Evolutionary conservation across 768 basidiomycete genomes (phyloP), one percentile per base, ranked within the genome.

Genomic region (Phanerochaete sordida): DNA sequence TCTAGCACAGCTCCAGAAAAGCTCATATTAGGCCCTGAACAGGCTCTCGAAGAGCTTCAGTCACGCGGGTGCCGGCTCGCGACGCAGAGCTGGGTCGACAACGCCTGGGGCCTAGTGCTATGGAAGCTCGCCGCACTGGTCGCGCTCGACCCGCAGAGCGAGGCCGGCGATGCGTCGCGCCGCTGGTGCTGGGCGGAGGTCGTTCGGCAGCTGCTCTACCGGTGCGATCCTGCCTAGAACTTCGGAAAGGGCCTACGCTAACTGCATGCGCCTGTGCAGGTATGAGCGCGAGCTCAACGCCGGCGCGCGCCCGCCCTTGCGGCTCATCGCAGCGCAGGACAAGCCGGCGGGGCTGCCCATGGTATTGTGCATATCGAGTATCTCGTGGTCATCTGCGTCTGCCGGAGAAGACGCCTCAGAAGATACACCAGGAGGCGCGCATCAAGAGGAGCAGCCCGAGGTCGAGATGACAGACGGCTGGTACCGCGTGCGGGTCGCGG

Each of bases 381-480:
- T 98, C 37, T 73, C 23, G 9, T 26, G 23, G n/a, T 16, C 51
- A 5, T 6, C 16, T 19, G 48, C 24, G 11, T 28, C 48, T 16
- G 71, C 74, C 26, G 75, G 79, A 1, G 74, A 80, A 30, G 75
- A 76, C 72, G 21, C 65, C 75, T 4, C 66, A 73, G 27, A 75
- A 75, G 24, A 35, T 35, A 35, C 33, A 13, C 2, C 72, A 78
- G 39, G 19, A 4, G 39, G 5, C 39, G 19, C 39, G 39, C 33
- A 35, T 35, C 6, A 35, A 6, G 33, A 35, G 7, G 13, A n/a
- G n/a, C 65, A 43, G 39, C 82, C 87, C 0, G 83, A 86, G 63
- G 73, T 99, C 6, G 97, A 98, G 72, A 75, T 98, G n/a, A 95
- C 94, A 0, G 97, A 99, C 69, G 97, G 97, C 15, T 99, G 97